phyloP scores from a whole-genome alignment of 176 grass and related monocot genomes.

The Oryza australiensis region DNA sequence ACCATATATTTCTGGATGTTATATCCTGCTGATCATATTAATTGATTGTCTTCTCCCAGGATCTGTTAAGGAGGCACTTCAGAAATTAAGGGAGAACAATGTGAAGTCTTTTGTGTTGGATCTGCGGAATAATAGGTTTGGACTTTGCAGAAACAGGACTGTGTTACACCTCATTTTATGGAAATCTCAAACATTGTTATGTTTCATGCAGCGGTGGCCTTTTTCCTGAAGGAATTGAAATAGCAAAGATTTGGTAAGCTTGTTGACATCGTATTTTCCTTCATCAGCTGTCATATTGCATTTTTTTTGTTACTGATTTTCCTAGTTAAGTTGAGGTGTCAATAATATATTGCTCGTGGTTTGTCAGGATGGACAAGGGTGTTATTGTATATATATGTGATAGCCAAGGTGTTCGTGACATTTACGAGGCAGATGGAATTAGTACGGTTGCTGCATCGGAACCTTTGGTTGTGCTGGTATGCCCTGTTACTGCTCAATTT shows the following conservation, averaged over 20 bases:
- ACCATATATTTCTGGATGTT: background rate
- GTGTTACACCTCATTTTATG: background rate
- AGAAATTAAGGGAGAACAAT: conserved; percentile 76
- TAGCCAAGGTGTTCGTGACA: conserved; percentile 83
- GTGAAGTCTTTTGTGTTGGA: conserved; percentile 98
- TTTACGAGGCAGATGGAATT: conserved; percentile 93
- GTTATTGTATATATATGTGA: conserved; percentile 98
- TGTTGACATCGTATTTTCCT: conserved; percentile 7
- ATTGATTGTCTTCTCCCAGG: conserved; percentile 34
- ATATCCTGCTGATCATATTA: background rate
- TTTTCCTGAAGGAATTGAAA: conserved; percentile 99
- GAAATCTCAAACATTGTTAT: conserved; percentile 33
- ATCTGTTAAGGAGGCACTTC: conserved; percentile 87
- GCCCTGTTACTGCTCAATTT: conserved; percentile 6
- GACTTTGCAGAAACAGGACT: conserved; percentile 12
- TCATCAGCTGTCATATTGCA: background rate
- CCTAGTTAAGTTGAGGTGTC: conserved; percentile 5
- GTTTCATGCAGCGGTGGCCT: conserved; percentile 81
- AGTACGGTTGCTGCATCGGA: conserved; percentile 75
- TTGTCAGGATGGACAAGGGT: conserved; percentile 93
- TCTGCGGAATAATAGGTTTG: conserved; percentile 87
- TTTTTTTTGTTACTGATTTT: background rate
- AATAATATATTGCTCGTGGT: background rate
- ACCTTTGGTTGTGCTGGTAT: conserved; percentile 91
- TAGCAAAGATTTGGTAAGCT: conserved; percentile 91